Evolutionary conservation across 2,329 filamentous ascomycete genomes (phyloP).

Genomic region (Stachybotrys echinatus): DNA sequence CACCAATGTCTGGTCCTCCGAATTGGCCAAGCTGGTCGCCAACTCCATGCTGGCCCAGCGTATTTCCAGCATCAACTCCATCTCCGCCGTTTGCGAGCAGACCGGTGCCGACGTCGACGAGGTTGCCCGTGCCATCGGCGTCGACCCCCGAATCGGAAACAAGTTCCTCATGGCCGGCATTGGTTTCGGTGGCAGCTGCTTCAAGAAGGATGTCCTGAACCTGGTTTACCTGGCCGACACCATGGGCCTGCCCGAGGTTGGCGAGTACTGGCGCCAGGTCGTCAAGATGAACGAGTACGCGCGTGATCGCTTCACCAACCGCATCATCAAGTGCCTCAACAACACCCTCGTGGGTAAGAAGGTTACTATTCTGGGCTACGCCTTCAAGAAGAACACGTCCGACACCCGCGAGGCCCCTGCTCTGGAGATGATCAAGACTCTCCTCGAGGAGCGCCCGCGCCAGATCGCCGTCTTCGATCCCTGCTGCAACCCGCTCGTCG

Average conservation of each 20-base stretch:
- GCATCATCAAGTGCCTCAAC: slow-evolving; percentile 62
- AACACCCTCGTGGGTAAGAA: slow-evolving; percentile 67
- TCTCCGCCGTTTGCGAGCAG: slow-evolving; percentile 74
- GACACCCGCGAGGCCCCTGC: slow-evolving; percentile 70
- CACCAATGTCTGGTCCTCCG: slow-evolving; percentile 72
- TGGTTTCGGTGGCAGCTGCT: slow-evolving; percentile 76
- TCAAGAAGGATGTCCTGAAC: slow-evolving; percentile 74
- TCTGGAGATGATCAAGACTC: slow-evolving; percentile 59
- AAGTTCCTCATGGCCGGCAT: slow-evolving; percentile 70
- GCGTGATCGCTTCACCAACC: slow-evolving; percentile 60
- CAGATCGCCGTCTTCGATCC: slow-evolving; percentile 68
- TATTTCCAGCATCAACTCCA: slow-evolving; percentile 75
- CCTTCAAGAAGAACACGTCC: slow-evolving; percentile 75
- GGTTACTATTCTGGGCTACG: slow-evolving; percentile 67
- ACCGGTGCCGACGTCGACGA: slow-evolving; percentile 73
- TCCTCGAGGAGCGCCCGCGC: slow-evolving; percentile 58
- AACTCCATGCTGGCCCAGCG: slow-evolving; percentile 78
- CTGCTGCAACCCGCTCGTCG: slow-evolving; percentile 46
- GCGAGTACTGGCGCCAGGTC: slow-evolving; percentile 69
- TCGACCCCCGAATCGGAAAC: slow-evolving; percentile 66
- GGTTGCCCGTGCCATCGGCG: slow-evolving; percentile 61
- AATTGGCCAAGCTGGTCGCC: slow-evolving; percentile 72
- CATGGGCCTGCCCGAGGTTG: slow-evolving; percentile 64
- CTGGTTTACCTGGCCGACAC: slow-evolving; percentile 69
- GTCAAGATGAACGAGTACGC: slow-evolving; percentile 74